Conservation (phyloP, 306 rosid species). For the Fragaria vesca region DNA sequence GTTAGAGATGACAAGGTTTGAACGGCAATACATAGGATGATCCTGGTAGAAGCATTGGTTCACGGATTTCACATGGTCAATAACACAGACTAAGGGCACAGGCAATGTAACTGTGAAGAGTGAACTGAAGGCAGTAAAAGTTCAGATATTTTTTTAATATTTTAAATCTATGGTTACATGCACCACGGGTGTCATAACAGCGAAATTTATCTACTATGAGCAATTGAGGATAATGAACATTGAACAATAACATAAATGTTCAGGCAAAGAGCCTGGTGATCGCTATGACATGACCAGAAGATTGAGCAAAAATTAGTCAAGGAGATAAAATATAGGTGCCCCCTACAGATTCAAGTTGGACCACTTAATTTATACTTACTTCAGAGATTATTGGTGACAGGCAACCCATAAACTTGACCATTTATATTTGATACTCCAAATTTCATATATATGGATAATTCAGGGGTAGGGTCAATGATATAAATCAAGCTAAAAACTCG, state of each 20-base stretch:
- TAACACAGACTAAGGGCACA: not conserved
- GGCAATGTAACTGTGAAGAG: not conserved
- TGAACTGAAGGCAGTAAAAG: not conserved
- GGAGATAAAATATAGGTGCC: not conserved
- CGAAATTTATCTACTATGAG: not conserved
- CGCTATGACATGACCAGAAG: not conserved
- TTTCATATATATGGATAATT: not conserved
- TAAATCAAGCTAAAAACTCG: not conserved
- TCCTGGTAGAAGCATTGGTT: not conserved
- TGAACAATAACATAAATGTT: not conserved
- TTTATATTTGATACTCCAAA: not conserved
- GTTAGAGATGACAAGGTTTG: slow-evolving; percentile 13
- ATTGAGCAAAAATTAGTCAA: not conserved
- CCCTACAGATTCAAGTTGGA: not conserved
- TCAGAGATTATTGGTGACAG: not conserved
- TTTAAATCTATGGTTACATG: not conserved
- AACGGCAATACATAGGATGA: not conserved
- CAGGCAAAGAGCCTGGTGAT: not conserved
- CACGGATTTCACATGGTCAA: not conserved
- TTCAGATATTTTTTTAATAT: not conserved
- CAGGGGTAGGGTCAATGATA: not conserved
- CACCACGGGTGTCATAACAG: not conserved
- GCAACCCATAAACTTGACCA: not conserved
- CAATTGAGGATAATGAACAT: not conserved
- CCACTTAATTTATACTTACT: not conserved